Base-by-base conservation (phyloP, 257 asterid genomes). In the Plantago major region DNA sequence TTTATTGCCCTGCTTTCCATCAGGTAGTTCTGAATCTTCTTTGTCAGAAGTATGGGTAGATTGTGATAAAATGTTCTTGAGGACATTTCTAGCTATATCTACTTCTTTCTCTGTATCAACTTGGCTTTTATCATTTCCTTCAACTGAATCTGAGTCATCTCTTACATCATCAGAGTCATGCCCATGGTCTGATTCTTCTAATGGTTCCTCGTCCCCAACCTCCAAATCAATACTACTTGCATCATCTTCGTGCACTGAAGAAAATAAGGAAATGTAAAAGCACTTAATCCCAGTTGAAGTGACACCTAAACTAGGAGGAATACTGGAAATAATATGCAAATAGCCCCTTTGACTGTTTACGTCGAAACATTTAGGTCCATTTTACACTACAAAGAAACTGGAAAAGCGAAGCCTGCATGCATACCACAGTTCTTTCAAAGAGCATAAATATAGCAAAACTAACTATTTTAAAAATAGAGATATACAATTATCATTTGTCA, bases 41-140 rank as follows among this genome's bases (percentile, higher is more conserved):
- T 48, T 65, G 5, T 56, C 72, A 18, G 79, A 62, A 65, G 65
- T 63, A 59, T 56, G 67, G 48, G 58, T 64, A 59, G 87, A 78
- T 75, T 18, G 90, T 49, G 84, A 71, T 46, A 81, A 74, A 60
- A 89, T 55, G 69, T 73, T 87, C 65, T 81, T 66, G 19, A 92
- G 88, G 53, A 92, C 85, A 46, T 79, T 89, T 79, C 80, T 87
- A n/a, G 94, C 76, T 67, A 87, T 79, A 67, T 79, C 87, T 42
- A 85, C 82, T 66, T 89, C 99, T 73, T 79, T 80, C 46, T 84
- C 89, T 67, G 87, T 74, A 75, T 84, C 78, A 73, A 78, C 69
- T 72, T 80, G 84, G 9, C 47, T 63, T 47, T 42, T 67, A 53
- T 66, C 73, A 37, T 83, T 62, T 54, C 73, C 76, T 46, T 75